These are phyloP conservation scores for Clarireedia paspali DNA, from an alignment of 2,329 filamentous ascomycete genomes.

Conservation along the genomic window DNA sequence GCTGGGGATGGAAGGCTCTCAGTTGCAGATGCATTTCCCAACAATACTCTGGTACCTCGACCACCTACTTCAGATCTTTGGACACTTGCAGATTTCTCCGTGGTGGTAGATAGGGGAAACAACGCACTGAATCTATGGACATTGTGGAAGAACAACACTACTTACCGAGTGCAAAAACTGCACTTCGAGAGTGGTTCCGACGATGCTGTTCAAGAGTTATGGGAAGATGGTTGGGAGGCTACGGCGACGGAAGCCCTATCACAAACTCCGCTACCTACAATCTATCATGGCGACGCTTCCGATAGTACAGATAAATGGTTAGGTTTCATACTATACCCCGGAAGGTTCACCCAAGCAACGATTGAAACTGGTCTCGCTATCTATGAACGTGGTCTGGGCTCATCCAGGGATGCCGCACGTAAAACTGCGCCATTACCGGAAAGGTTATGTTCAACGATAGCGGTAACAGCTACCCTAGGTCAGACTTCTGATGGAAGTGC, in stretches of 20 bases:
- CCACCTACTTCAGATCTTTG: constrained; percentile 68
- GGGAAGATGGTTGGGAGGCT: constrained; percentile 63
- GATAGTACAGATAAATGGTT: constrained; percentile 82
- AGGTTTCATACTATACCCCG: constrained; percentile 72
- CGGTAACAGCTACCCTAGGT: constrained; percentile 58
- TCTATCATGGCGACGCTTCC: constrained; percentile 56
- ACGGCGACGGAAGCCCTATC: constrained; percentile 54
- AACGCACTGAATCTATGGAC: constrained; percentile 60
- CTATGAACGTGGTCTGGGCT: constrained; percentile 60
- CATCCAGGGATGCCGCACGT: constrained; percentile 33
- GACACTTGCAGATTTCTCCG: constrained; percentile 70
- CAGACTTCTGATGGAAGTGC: constrained; percentile 55
- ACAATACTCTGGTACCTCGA: constrained; percentile 57
- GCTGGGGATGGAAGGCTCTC: constrained; percentile 52
- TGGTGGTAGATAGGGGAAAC: constrained; percentile 44
- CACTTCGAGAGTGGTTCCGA: constrained; percentile 52
- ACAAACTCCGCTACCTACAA: constrained; percentile 44
- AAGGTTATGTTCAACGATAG: constrained; percentile 65
- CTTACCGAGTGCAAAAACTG: constrained; percentile 66
- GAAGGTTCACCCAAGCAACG: constrained; percentile 70
- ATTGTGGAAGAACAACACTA: constrained; percentile 78
- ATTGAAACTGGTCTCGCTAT: constrained; percentile 78
- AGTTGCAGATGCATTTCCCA: constrained; percentile 65
- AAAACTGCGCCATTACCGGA: constrained; percentile 59
- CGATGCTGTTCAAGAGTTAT: constrained; percentile 33